Conservation (phyloP, 2,329 filamentous ascomycete species). For the Arthrobotrys pseudoclavata region DNA sequence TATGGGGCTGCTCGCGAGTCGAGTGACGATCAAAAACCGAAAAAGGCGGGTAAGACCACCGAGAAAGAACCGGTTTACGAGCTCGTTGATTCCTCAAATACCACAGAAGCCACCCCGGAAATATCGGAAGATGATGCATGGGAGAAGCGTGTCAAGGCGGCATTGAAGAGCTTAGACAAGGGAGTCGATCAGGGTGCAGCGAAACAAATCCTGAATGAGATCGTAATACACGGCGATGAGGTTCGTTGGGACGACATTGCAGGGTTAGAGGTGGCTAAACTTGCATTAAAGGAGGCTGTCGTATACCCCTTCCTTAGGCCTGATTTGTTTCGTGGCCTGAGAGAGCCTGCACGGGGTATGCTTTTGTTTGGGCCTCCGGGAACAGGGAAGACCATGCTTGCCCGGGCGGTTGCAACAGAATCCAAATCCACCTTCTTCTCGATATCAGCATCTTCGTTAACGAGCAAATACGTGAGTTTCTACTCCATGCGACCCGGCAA, state of each 20-base stretch:
- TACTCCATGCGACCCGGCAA: not conserved
- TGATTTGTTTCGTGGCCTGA: slow-evolving; percentile 93
- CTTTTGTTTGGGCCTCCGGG: slow-evolving; percentile 94
- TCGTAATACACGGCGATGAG: slow-evolving; percentile 92
- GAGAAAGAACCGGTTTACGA: slow-evolving; percentile 46
- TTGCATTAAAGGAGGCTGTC: slow-evolving; percentile 91
- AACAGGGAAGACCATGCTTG: slow-evolving; percentile 99
- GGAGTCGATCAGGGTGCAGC: slow-evolving; percentile 86
- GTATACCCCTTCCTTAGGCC: slow-evolving; percentile 97
- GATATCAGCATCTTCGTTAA: slow-evolving; percentile 92
- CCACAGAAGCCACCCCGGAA: slow-evolving; percentile 68
- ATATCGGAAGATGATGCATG: slow-evolving; percentile 66
- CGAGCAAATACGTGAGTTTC: slow-evolving; percentile 79
- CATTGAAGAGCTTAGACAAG: slow-evolving; percentile 83
- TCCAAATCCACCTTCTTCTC: slow-evolving; percentile 96
- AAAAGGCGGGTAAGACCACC: slow-evolving; percentile 22
- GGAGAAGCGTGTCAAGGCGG: slow-evolving; percentile 74
- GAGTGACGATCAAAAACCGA: slow-evolving; percentile 33
- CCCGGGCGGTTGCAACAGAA: slow-evolving; percentile 92
- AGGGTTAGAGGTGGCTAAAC: slow-evolving; percentile 89
- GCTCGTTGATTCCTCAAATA: slow-evolving; percentile 66
- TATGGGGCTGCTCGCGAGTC: slow-evolving; percentile 18
- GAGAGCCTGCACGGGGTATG: slow-evolving; percentile 95
- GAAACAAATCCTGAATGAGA: slow-evolving; percentile 94
- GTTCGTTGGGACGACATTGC: slow-evolving; percentile 96